Evolutionary conservation across 805 yeast species (phyloP).

Genomic region (Candida jianshihensis): DNA sequence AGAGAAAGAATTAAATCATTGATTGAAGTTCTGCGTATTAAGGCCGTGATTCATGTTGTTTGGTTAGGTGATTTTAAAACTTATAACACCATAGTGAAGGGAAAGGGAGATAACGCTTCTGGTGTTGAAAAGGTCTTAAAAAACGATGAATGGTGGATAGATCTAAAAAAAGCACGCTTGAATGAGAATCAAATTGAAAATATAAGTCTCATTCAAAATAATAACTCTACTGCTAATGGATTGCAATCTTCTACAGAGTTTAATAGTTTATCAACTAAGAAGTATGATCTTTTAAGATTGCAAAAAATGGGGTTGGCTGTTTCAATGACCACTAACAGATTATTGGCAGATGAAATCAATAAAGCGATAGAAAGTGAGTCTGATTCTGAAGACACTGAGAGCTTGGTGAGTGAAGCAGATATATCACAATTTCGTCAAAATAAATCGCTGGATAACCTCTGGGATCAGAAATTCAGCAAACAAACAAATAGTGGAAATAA

Average conservation of each 20-base stretch:
- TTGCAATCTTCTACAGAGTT: no score
- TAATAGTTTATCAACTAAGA: slow-evolving; percentile 21
- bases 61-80: slow-evolving; percentile 52
- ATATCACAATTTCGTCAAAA: slow-evolving; percentile 2
- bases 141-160: slow-evolving; percentile 84
- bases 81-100: slow-evolving; percentile 75
- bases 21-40: slow-evolving; percentile 72
- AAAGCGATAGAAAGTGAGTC: slow-evolving; percentile 20
- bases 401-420: slow-evolving; percentile 15
- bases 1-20: slow-evolving; percentile 50
- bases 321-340: slow-evolving; percentile 61
- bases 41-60: slow-evolving; percentile 70
- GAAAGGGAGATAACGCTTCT: slow-evolving; percentile 38
- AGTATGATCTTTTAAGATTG: slow-evolving; percentile 46
- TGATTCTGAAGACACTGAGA: slow-evolving; percentile 25
- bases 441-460: neutral
- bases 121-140: slow-evolving; percentile 44
- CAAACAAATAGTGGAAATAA: no score
- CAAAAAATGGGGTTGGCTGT: slow-evolving; percentile 75
- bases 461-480: no score
- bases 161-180: slow-evolving; percentile 51
- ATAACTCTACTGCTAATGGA: no score
- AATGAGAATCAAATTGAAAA: neutral
- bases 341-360: slow-evolving; percentile 28
- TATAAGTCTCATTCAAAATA: no score